phyloP scores from a whole-genome alignment of 2,329 filamentous ascomycete species.

The Metarhizium brunneum region DNA sequence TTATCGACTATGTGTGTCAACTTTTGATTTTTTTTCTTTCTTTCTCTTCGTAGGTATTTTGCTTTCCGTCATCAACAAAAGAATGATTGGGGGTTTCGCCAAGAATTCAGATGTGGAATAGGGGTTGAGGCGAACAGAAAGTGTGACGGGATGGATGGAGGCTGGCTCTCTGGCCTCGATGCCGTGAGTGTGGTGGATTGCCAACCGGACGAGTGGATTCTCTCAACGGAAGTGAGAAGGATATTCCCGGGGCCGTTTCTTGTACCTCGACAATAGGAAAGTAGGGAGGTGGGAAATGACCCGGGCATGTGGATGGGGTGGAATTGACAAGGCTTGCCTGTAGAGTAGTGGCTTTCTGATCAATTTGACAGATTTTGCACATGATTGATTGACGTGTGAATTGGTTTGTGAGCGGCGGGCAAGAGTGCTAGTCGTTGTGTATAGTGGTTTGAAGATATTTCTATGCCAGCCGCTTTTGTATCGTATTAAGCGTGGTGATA shows the following conservation, averaged over 20 bases:
- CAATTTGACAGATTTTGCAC: background rate
- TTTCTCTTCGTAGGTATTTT: background rate
- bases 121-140: background rate
- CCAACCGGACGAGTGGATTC: background rate
- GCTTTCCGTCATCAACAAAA: background rate
- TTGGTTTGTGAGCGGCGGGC: background rate
- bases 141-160: background rate
- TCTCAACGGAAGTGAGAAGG: background rate
- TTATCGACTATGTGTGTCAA: background rate
- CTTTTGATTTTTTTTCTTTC: background rate
- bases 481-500: no score
- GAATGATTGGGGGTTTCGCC: background rate
- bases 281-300: background rate
- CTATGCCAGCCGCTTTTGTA: no score
- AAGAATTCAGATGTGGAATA: background rate
- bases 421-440: background rate
- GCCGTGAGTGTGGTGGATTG: background rate
- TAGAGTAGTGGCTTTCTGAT: constrained; percentile 6
- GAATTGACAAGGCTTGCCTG: constrained; percentile 4
- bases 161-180: background rate
- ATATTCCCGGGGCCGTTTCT: background rate
- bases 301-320: background rate
- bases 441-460: background rate
- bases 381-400: background rate
- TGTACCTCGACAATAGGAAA: background rate